Conservation (phyloP, 2,329 filamentous ascomycete genomes). For the Fusarium sp. region DNA sequence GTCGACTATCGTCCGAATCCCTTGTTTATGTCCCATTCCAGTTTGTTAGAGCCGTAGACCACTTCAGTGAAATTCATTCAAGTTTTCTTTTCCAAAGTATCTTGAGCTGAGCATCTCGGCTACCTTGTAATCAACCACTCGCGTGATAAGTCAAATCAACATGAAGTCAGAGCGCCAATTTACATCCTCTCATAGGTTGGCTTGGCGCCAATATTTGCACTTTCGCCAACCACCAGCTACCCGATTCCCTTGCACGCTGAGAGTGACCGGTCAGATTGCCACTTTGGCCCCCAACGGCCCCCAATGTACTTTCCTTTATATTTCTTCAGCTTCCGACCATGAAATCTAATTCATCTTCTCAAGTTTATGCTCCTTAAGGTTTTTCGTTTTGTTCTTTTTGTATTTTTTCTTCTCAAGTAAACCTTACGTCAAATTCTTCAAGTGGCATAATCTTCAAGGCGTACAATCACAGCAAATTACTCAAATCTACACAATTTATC, state of each 20-base stretch:
- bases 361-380: too few species aligned
- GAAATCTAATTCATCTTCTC: too few species aligned
- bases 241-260: fast-evolving
- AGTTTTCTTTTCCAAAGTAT: too few species aligned
- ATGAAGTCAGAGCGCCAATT: not conserved
- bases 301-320: not conserved
- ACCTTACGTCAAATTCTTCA: not conserved
- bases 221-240: not conserved
- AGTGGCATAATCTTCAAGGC: too few species aligned
- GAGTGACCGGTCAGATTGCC: not conserved
- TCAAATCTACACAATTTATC: not conserved
- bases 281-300: not conserved
- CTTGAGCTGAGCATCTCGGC: too few species aligned
- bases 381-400: not conserved
- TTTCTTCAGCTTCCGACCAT: fast-evolving
- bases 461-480: too few species aligned
- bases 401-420: not conserved
- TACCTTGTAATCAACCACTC: too few species aligned
- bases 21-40: too few species aligned
- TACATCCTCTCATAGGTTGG: too few species aligned
- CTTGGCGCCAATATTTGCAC: not conserved
- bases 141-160: not conserved
- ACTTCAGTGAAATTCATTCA: too few species aligned
- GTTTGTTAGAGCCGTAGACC: too few species aligned
- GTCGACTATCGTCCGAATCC: too few species aligned